Conservation (phyloP, 2,329 filamentous ascomycete species). For the Fusarium subtropicale region DNA sequence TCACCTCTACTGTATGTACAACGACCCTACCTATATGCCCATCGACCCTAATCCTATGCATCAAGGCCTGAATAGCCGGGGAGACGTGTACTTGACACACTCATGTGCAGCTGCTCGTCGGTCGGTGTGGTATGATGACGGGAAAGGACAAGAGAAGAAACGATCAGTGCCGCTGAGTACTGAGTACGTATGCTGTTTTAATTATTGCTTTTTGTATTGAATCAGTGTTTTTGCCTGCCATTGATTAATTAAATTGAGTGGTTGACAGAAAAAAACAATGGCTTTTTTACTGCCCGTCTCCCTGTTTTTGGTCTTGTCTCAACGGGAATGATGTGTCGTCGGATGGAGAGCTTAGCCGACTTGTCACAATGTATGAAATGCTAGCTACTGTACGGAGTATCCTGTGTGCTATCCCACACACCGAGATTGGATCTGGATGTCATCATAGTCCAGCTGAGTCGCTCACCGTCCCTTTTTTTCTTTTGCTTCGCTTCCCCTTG, state of each 20-base stretch:
- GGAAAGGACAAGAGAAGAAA: not conserved
- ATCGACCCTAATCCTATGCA: constrained; percentile 25
- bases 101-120: constrained; percentile 36
- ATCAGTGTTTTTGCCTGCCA: constrained; percentile 22
- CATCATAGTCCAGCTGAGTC: constrained; percentile 35
- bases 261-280: not conserved
- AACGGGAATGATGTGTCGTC: constrained; percentile 35
- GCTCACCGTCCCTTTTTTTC: constrained; percentile 36
- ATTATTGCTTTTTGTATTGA: constrained; percentile 37
- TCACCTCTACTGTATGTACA: constrained; percentile 27
- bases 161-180: not conserved
- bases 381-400: not conserved
- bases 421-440: constrained; percentile 30
- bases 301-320: constrained; percentile 34
- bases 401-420: constrained; percentile 26
- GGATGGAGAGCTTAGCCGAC: constrained; percentile 30
- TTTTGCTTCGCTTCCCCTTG: constrained; percentile 27
- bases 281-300: constrained; percentile 15
- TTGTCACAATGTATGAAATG: constrained; percentile 33
- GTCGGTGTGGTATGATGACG: constrained; percentile 45
- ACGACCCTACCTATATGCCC: constrained; percentile 4
- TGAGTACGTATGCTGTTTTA: not conserved
- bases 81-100: constrained; percentile 39
- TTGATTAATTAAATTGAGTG: not conserved
- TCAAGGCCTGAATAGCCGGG: constrained; percentile 36